These are phyloP conservation scores for Malus asiatica DNA, from an alignment of 306 rosid species.

Conservation along the genomic window DNA sequence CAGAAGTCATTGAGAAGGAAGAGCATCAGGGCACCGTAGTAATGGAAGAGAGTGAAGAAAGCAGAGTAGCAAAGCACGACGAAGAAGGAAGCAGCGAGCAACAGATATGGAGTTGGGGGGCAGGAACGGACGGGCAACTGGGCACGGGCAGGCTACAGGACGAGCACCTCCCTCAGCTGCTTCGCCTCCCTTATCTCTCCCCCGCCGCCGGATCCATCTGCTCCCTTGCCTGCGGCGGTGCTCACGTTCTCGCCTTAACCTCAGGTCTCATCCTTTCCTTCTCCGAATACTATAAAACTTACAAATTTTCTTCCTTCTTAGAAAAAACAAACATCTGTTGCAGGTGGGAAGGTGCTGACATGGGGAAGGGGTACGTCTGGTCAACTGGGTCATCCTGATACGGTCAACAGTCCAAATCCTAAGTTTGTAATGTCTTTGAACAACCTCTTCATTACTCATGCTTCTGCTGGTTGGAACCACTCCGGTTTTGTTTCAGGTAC, in stretches of 20 bases:
- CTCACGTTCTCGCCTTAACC: slow-evolving; percentile 72
- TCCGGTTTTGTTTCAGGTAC: slow-evolving; percentile 91
- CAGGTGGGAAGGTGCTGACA: slow-evolving; percentile 69
- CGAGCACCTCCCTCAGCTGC: slow-evolving; percentile 54
- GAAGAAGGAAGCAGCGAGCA: slow-evolving; percentile 17
- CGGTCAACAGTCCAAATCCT: slow-evolving; percentile 40
- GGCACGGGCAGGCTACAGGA: slow-evolving; percentile 55
- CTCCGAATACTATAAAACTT: neutral
- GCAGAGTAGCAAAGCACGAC: neutral
- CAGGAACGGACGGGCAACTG: slow-evolving; percentile 88
- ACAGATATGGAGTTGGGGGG: slow-evolving; percentile 91
- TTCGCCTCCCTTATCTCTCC: slow-evolving; percentile 33
- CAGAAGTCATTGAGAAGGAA: neutral
- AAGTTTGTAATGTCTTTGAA: slow-evolving; percentile 49
- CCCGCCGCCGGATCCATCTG: slow-evolving; percentile 33
- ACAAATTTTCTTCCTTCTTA: too few species aligned
- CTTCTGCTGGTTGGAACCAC: slow-evolving; percentile 95
- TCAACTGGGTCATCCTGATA: slow-evolving; percentile 67
- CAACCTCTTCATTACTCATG: slow-evolving; percentile 38
- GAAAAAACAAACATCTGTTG: neutral
- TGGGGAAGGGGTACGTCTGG: slow-evolving; percentile 94
- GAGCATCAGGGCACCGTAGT: neutral
- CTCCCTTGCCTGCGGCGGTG: slow-evolving; percentile 78
- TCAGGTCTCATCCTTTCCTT: slow-evolving; percentile 30
- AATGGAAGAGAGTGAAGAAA: slow-evolving; percentile 14